These are phyloP conservation scores for Pyricularia sp. DNA, from an alignment of 2,329 filamentous ascomycete species.

Conservation along the genomic window DNA sequence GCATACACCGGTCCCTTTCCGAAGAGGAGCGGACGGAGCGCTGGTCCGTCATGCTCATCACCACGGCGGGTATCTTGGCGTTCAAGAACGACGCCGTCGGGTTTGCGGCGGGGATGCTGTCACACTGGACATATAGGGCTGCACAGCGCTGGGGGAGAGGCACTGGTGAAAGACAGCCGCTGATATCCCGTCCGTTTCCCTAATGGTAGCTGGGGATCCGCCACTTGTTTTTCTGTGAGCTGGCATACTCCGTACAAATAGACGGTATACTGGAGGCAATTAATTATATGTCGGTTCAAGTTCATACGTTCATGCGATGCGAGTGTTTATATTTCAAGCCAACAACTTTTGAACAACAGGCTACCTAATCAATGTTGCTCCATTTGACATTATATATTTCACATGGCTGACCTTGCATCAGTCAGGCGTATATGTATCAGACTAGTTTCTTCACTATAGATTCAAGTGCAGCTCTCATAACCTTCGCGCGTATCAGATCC, in stretches of 20 bases:
- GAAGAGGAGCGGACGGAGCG: slow-evolving; percentile 60
- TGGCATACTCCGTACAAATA: background rate
- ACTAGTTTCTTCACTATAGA: background rate
- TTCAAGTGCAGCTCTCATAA: background rate
- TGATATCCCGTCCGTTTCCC: background rate
- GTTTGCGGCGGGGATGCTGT: slow-evolving; percentile 69
- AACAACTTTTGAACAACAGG: background rate
- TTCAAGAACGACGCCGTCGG: slow-evolving; percentile 87
- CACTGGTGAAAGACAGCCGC: slow-evolving; percentile 18
- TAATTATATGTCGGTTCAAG: background rate
- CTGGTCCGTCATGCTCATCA: slow-evolving; percentile 86
- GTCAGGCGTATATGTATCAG: background rate
- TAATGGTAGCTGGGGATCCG: background rate
- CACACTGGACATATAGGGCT: slow-evolving; percentile 54
- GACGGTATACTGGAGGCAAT: background rate
- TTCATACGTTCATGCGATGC: background rate
- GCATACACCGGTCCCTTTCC: slow-evolving; percentile 38
- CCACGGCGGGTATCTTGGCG: slow-evolving; percentile 65
- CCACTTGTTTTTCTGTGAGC: background rate
- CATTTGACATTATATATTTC: background rate
- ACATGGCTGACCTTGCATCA: background rate
- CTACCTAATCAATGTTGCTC: background rate
- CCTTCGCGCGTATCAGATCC: background rate
- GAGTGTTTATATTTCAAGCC: background rate
- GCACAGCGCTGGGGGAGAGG: slow-evolving; percentile 22